These are phyloP conservation scores for Apiotrichum porosum DNA, from an alignment of 1,284 basidiomycete genomes.

Conservation along the genomic window DNA sequence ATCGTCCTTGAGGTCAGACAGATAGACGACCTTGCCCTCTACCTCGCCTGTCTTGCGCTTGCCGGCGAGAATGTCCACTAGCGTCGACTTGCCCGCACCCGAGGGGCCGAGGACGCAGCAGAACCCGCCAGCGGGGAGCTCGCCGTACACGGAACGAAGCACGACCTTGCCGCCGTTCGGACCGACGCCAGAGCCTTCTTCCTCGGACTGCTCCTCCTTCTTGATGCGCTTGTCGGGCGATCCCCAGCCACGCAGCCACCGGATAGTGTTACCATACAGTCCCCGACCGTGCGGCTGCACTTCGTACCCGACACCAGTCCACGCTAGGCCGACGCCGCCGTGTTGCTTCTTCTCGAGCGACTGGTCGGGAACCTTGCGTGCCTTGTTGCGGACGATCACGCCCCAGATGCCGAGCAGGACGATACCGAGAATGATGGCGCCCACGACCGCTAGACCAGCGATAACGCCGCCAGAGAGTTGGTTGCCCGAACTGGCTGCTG, in stretches of 20 bases:
- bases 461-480: slow-evolving; percentile 71
- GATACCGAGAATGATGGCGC: slow-evolving; percentile 59
- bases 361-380: slow-evolving; percentile 51
- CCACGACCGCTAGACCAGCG: slow-evolving; percentile 76
- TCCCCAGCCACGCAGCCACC: slow-evolving; percentile 29
- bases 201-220: background rate
- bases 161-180: slow-evolving; percentile 59
- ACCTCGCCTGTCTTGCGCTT: slow-evolving; percentile 63
- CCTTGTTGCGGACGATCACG: slow-evolving; percentile 58
- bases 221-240: background rate
- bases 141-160: slow-evolving; percentile 66
- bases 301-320: slow-evolving; percentile 65
- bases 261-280: slow-evolving; percentile 5
- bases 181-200: slow-evolving; percentile 6
- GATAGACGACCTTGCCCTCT: slow-evolving; percentile 54
- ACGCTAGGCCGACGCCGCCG: slow-evolving; percentile 60
- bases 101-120: slow-evolving; percentile 83
- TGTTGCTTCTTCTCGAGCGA: slow-evolving; percentile 22
- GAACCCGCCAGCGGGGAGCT: slow-evolving; percentile 68
- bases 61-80: slow-evolving; percentile 76
- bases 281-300: slow-evolving; percentile 16
- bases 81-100: slow-evolving; percentile 77
- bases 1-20: slow-evolving; percentile 7
- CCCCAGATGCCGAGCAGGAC: slow-evolving; percentile 61
- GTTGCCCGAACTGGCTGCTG: slow-evolving; percentile 2